phyloP scores from a whole-genome alignment of 371 early-diverging fungal genomes.

The Enteropsectra breve region DNA sequence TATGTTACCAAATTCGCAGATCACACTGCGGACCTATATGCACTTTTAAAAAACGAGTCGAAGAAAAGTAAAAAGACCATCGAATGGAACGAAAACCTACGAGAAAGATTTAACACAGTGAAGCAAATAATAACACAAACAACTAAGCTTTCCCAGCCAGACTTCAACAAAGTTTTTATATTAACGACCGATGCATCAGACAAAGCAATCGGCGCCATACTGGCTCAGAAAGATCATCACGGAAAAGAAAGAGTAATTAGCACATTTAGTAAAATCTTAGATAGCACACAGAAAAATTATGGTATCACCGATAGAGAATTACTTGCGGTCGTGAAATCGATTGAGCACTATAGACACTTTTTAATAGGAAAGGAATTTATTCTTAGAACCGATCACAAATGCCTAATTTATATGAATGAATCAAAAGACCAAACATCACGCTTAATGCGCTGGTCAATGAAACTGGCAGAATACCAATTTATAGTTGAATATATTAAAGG shows the following conservation, averaged over 20 bases:
- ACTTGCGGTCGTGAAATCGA: conserved; percentile 21
- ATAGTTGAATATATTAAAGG: conserved; percentile 14
- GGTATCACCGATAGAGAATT: conserved; percentile 43
- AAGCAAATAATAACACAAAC: no score
- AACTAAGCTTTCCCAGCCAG: no score
- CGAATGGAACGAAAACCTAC: no score
- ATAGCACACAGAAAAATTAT: conserved; percentile 25
- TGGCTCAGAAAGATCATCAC: no score
- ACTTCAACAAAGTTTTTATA: no score
- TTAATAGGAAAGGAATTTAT: conserved; percentile 39
- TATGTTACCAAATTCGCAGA: no score
- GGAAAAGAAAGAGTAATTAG: conserved; percentile 10
- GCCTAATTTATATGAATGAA: conserved; percentile 21
- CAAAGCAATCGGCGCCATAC: no score
- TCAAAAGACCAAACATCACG: background rate
- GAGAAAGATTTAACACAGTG: no score
- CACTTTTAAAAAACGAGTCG: no score
- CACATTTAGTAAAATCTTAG: conserved; percentile 28
- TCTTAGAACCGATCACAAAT: conserved; percentile 49
- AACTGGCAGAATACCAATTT: background rate
- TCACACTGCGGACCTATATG: no score
- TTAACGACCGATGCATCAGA: no score
- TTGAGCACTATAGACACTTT: conserved; percentile 37
- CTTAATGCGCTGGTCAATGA: background rate
- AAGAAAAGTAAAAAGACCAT: no score